phyloP scores from a whole-genome alignment of 495 filamentous ascomycete genomes.

The Chaetomium tenue region DNA sequence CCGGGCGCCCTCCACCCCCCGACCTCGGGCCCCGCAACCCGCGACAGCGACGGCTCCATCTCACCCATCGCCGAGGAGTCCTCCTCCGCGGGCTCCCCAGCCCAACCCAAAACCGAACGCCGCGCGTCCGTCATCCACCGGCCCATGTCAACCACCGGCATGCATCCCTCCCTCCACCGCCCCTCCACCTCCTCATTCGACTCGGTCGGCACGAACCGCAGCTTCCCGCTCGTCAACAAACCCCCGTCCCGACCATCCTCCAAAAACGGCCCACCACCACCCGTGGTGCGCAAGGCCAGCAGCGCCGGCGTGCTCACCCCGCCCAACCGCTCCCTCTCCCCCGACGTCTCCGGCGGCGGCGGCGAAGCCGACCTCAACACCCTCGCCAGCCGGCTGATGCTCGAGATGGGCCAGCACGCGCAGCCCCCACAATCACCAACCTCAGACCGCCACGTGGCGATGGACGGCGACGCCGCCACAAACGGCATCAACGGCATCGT shows the following conservation, averaged over 20 bases:
- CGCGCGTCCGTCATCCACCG: constrained; percentile 35
- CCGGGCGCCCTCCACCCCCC: constrained; percentile 9
- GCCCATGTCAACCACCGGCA: constrained; percentile 38
- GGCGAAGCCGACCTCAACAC: constrained; percentile 33
- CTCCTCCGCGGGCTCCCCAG: constrained; percentile 9
- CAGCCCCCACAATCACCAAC: neutral
- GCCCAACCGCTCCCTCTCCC: constrained; percentile 27
- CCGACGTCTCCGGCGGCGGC: constrained; percentile 2
- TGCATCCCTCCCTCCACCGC: constrained; percentile 37
- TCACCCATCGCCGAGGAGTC: constrained; percentile 35
- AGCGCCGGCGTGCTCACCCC: constrained; percentile 45
- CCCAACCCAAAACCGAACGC: constrained; percentile 12
- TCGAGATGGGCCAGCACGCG: constrained; percentile 39
- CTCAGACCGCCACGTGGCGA: neutral
- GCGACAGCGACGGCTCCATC: constrained; percentile 37
- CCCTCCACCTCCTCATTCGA: constrained; percentile 52
- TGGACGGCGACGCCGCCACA: constrained; percentile 25
- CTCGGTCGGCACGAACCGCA: constrained; percentile 50
- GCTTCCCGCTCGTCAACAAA: constrained; percentile 53
- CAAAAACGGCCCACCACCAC: too few species aligned
- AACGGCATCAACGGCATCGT: neutral
- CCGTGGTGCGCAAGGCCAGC: constrained; percentile 18
- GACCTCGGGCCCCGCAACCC: constrained; percentile 18
- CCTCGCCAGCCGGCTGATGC: constrained; percentile 43
- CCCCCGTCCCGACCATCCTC: constrained; percentile 19